Evolutionary conservation across 2,329 filamentous ascomycete genomes (phyloP), one percentile per base, ranked within the genome.

Genomic region (Macrophomina pseudophaseolina): DNA sequence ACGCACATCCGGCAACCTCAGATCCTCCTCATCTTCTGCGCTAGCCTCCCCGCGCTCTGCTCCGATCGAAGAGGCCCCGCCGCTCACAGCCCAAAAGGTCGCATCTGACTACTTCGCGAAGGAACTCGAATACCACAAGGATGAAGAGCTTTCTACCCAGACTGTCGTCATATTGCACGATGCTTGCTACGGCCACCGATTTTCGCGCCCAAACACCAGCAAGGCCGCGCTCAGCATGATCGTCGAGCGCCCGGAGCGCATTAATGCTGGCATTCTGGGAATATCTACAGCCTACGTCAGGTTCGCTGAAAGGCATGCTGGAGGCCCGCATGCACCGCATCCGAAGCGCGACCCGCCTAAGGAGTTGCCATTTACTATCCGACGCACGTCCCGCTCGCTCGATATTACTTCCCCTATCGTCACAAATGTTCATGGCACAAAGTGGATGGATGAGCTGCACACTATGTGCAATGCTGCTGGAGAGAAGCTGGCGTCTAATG

Each of bases 401-500:
- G 81, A 91, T 5, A 83, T 99, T 38, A 86, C 85, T 18, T 92
- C 93, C 2, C 85, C 88, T 2, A 89, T 89, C 0, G 94, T 98
- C 6, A 94, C 92, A 6, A 93, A 94, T 75, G 93, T 99, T 0
- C 95, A 99, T 79, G 94, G 94, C 0, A 85, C 83, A 2, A 91
- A 91, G 70, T 97, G 94, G 94, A 97, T 98, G 94, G 88, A 91
- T 63, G 94, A 98, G 75, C 81, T 99, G 58, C 91, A 89, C 78
- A 82, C 85, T 7, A 92, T 98, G 90, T 98, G 95, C 75, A 86
- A 92, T 38, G 83, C 87, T 52, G 93, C 94, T 3, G 92, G 92
- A 74, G 84, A 87, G 5, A 94, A 91, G 74, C 83, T 98, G 63
- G 91, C 92, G 5, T 82, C 88, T 69, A 91, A 89, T 66, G 90